Conservation (phyloP, 1,284 basidiomycete species). For the Amylostereum areolatum region DNA sequence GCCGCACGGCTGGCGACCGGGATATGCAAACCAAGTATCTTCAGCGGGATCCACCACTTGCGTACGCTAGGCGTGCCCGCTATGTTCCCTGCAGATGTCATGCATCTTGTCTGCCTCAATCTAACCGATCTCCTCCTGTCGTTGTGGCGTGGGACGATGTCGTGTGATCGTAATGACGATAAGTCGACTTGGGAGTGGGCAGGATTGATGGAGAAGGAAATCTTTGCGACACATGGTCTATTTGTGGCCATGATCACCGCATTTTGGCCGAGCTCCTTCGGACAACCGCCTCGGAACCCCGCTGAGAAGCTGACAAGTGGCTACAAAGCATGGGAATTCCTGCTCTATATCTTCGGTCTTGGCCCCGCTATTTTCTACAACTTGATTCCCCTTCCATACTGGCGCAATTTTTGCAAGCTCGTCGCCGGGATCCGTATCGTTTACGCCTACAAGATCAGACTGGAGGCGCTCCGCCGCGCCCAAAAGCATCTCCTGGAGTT, state of each 20-base stretch:
- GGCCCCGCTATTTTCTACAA: constrained; percentile 15
- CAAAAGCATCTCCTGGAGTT: constrained; percentile 11
- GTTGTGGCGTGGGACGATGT: constrained; percentile 16
- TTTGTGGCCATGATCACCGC: constrained; percentile 10
- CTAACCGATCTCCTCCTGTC: constrained; percentile 13
- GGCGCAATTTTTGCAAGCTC: constrained; percentile 17
- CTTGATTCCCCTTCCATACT: constrained; percentile 11
- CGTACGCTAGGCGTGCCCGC: constrained; percentile 9
- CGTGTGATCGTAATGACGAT: constrained; percentile 9
- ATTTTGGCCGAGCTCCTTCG: constrained; percentile 22
- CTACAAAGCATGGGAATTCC: constrained; percentile 25
- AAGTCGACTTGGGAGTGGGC: no score
- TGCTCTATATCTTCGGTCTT: constrained; percentile 16
- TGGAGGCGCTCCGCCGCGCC: constrained; percentile 2
- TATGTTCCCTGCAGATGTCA: constrained; percentile 15
- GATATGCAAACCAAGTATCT: constrained; percentile 3
- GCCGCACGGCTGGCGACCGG: neutral
- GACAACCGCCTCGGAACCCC: constrained; percentile 21
- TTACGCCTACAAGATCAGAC: constrained; percentile 8
- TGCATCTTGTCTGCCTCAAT: constrained; percentile 19
- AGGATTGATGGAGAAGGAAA: no score
- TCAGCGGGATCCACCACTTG: constrained; percentile 3
- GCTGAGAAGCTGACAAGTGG: constrained; percentile 25
- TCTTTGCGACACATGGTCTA: constrained; percentile 12
- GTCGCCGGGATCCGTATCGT: constrained; percentile 12